phyloP scores from a whole-genome alignment of 257 asterid species.

The Salvia miltiorrhiza region DNA sequence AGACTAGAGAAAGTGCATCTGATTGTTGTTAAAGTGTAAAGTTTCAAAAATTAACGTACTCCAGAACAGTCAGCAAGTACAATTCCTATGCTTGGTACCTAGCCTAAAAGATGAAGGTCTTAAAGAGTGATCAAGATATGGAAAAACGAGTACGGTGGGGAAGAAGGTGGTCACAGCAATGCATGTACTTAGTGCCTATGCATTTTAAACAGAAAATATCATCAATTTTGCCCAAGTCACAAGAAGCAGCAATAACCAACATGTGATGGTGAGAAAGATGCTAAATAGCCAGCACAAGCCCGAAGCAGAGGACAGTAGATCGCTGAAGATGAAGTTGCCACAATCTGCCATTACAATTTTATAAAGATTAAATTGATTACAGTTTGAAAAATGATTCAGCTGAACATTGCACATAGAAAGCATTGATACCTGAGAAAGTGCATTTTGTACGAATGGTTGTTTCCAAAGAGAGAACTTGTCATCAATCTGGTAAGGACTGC shows the following conservation, averaged over 20 bases:
- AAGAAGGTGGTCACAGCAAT: slow-evolving; percentile 12
- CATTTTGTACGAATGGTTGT: slow-evolving; percentile 73
- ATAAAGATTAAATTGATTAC: slow-evolving; percentile 22
- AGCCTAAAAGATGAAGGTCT: background rate
- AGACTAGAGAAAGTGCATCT: background rate
- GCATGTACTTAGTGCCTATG: slow-evolving; percentile 6
- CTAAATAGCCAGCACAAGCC: slow-evolving; percentile 89
- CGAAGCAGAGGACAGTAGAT: slow-evolving; percentile 78
- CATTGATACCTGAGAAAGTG: slow-evolving; percentile 73
- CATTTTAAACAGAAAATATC: slow-evolving; percentile 21
- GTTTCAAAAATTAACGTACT: slow-evolving; percentile 12
- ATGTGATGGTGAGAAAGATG: slow-evolving; percentile 89
- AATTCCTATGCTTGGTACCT: slow-evolving; percentile 15
- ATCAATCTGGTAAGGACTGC: slow-evolving; percentile 61
- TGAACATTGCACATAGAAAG: slow-evolving; percentile 10
- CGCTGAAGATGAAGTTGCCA: slow-evolving; percentile 74
- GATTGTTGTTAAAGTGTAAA: background rate
- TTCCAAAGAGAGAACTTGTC: slow-evolving; percentile 88
- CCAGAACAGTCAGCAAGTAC: background rate
- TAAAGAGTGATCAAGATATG: background rate
- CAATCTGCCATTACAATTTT: slow-evolving; percentile 64
- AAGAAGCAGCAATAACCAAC: slow-evolving; percentile 54
- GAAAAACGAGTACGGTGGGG: background rate
- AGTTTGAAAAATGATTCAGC: slow-evolving; percentile 12
- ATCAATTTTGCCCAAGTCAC: slow-evolving; percentile 18